Evolutionary conservation across 2,329 filamentous ascomycete genomes (phyloP).

Genomic region (Cercospora zeina): DNA sequence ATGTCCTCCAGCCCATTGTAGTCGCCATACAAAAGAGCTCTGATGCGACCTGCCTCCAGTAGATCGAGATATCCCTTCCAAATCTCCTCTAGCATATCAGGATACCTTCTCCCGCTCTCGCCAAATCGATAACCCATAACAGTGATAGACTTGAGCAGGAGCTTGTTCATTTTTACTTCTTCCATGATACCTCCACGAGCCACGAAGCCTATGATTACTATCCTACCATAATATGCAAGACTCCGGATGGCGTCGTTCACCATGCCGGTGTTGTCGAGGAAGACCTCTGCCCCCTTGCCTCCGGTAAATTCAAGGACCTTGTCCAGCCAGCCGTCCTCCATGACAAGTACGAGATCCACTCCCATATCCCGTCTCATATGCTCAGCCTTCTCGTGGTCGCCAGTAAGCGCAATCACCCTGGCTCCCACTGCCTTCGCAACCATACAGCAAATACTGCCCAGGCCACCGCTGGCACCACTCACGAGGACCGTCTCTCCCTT

Average conservation of each 20-base stretch:
- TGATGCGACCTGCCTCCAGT: conserved; percentile 51
- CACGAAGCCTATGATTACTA: conserved; percentile 62
- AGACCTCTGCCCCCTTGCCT: conserved; percentile 56
- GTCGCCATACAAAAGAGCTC: conserved; percentile 53
- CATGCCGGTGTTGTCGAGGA: conserved; percentile 60
- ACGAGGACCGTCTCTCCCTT: conserved; percentile 56
- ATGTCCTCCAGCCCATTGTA: conserved; percentile 56
- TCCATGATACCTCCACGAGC: conserved; percentile 57
- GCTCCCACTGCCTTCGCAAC: conserved; percentile 57
- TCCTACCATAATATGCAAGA: conserved; percentile 54
- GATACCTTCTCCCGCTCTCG: conserved; percentile 55
- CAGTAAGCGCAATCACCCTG: conserved; percentile 56
- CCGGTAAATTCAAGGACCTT: conserved; percentile 51
- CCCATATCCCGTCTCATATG: conserved; percentile 35
- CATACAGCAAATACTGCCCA: conserved; percentile 59
- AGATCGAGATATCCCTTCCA: conserved; percentile 56
- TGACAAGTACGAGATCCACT: conserved; percentile 41
- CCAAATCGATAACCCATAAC: conserved; percentile 60
- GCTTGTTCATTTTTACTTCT: conserved; percentile 55
- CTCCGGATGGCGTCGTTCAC: conserved; percentile 58
- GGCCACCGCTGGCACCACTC: conserved; percentile 57
- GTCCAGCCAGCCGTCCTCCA: conserved; percentile 55
- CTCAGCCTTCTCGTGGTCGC: conserved; percentile 49
- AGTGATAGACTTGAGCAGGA: conserved; percentile 56
- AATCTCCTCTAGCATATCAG: conserved; percentile 50